phyloP scores from a whole-genome alignment of 805 yeast genomes.

The Kuraishia ogatae region DNA sequence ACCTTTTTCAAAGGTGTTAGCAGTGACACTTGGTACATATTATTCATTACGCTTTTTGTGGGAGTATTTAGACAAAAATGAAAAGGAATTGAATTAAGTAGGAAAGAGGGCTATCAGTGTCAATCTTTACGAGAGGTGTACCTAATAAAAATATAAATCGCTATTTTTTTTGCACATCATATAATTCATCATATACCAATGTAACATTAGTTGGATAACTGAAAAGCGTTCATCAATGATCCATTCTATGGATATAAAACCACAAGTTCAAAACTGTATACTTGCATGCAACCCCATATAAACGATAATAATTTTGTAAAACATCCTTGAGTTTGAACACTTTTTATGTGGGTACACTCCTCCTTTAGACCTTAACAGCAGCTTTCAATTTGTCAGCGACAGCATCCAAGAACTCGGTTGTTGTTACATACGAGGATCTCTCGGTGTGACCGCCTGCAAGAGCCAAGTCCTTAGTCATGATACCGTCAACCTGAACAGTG shows the following conservation, averaged over 20 bases:
- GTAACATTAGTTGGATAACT: background rate
- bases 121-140: too few relatives aligned
- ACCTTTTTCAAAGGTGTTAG: slow-evolving; percentile 37
- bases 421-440: slow-evolving; percentile 75
- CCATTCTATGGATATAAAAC: background rate
- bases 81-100: background rate
- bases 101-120: too few relatives aligned
- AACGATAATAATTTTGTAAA: background rate
- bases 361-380: slow-evolving; percentile 10
- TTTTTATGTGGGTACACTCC: background rate
- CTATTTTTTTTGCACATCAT: background rate
- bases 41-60: slow-evolving; percentile 35
- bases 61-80: slow-evolving; percentile 28
- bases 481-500: slow-evolving; percentile 74
- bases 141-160: too few relatives aligned
- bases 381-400: slow-evolving; percentile 57
- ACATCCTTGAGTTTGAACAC: too few relatives aligned
- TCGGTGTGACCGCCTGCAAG: slow-evolving; percentile 81
- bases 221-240: background rate
- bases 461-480: slow-evolving; percentile 96
- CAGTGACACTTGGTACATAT: slow-evolving; percentile 35
- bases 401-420: slow-evolving; percentile 83
- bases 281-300: background rate
- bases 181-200: background rate
- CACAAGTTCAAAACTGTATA: background rate